Conservation (phyloP, 352 stramenopile species). For the Pythium phragmitis region DNA sequence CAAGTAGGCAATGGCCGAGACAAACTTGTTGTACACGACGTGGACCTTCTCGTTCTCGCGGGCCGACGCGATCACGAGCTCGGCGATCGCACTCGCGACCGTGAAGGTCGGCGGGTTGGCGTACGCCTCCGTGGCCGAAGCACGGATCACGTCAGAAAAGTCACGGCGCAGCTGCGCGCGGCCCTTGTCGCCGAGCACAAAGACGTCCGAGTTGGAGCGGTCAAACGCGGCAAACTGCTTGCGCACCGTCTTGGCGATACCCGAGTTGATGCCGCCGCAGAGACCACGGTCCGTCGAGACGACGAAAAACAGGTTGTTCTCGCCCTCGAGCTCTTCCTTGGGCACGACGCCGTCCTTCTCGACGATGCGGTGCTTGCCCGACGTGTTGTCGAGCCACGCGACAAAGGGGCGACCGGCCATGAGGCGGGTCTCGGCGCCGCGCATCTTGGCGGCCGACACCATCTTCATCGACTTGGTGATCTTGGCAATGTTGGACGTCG, state of each 20-base stretch:
- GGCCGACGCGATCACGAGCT: constrained; percentile 67
- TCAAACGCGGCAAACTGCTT: constrained; percentile 71
- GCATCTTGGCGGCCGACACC: constrained; percentile 99
- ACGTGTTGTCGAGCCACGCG: constrained; percentile 81
- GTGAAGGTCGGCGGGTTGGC: constrained; percentile 88
- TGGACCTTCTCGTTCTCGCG: constrained; percentile 93
- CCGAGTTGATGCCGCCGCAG: constrained; percentile 98
- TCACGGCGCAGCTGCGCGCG: constrained; percentile 91
- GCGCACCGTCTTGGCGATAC: constrained; percentile 91
- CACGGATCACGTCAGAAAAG: constrained; percentile 59
- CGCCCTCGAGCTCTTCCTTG: constrained; percentile 75
- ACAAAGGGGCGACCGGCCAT: constrained; percentile 79
- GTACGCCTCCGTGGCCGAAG: constrained; percentile 84
- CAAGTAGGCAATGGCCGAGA: constrained; percentile 95
- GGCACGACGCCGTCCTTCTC: constrained; percentile 88
- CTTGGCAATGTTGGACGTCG: constrained; percentile 99
- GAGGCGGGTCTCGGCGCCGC: constrained; percentile 94
- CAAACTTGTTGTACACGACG: constrained; percentile 97
- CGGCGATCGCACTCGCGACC: constrained; percentile 90
- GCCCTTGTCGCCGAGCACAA: constrained; percentile 97
- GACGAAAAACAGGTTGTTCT: constrained; percentile 94
- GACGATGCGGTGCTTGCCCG: constrained; percentile 69
- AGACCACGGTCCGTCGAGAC: constrained; percentile 98
- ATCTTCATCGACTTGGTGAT: constrained; percentile 99
- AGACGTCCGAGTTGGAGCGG: constrained; percentile 81